Base-by-base conservation (phyloP, 2,329 filamentous ascomycete species). In the Moelleriella libera region DNA sequence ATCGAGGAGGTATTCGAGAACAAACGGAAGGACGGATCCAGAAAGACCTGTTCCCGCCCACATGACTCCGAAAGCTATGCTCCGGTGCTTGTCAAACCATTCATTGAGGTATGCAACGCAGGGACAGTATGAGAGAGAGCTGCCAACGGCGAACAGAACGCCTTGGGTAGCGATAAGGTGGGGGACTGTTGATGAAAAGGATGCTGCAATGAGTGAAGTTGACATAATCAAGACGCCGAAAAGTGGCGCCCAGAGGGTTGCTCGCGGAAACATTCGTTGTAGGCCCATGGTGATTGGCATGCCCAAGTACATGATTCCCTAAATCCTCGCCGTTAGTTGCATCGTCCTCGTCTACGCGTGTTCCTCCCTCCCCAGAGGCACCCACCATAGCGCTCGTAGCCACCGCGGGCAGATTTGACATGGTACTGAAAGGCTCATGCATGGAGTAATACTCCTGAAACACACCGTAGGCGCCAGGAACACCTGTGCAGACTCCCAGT, bases 401-500 rank as follows among this genome's bases (percentile, higher is more conserved):
- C 45, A 84, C 74, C 7, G 75, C 66, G 9, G 78, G 69, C 40
- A 83, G 74, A 44, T 67, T 65, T 42, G 67, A 63, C 1, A 67
- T 63, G 6, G 67, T 66, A 3, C 62, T 60, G 49, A 83, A 83
- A 3, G 76, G 72, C 11, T 68, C 67, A 45, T 78, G 68, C 2
- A 66, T 70, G 39, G 65, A 71, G 58, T 84, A 85, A 58, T 81
- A 80, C 44, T 76, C 69, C 56, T 83, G 78, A 56, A 85, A 83
- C 34, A 85, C 71, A 43, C 80, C 81, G 55, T 77, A 85, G 1
- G 77, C 71, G 49, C 78, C 76, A 1, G 77, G 74, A 49, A 83
- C 82, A 2, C 79, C 79, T 82, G 11, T 21, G 21, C 21, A 21
- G 21, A 21, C 21, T 21, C 21, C 21, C 21, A 21, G 21, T 21